A percentile compares a stretch with the other conserved stretches of the same genome.
phyloP scores from a whole-genome alignment of 208 protist species.

The Wallacemonas sp. region DNA sequence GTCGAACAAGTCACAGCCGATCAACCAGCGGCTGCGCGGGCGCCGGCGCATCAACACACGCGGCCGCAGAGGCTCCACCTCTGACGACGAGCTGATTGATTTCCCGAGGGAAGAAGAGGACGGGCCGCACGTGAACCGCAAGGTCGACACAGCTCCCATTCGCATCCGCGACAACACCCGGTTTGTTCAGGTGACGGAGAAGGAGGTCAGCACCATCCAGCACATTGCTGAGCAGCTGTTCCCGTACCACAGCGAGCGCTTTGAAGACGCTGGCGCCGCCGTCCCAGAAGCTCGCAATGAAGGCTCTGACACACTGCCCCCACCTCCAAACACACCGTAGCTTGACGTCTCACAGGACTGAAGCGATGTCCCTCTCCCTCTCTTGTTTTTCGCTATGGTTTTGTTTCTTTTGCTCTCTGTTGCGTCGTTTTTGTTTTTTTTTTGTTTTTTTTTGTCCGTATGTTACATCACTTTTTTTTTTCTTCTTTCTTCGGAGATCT shows the following conservation, averaged over 20 bases:
- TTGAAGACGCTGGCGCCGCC: no score
- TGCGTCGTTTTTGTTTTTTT: conserved; percentile 19
- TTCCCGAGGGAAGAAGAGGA: neutral
- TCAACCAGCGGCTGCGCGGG: no score
- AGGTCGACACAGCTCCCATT: no score
- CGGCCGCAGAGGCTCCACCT: no score
- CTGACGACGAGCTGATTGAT: no score
- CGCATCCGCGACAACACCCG: no score
- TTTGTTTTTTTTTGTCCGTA: conserved; percentile 24
- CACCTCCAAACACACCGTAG: no score
- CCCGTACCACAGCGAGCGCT: neutral
- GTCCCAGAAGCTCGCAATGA: no score
- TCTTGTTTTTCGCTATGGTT: neutral
- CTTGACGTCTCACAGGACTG: no score
- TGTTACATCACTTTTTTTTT: neutral
- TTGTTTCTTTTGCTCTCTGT: neutral
- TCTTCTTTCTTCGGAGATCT: no score
- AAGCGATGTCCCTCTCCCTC: neutral
- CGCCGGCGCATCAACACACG: neutral
- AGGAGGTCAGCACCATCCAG: neutral
- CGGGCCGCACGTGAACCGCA: neutral
- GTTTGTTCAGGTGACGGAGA: neutral
- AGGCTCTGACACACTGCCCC: no score
- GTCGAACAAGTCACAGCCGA: no score
- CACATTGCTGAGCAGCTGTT: neutral